Conservation (phyloP, 805 yeast genomes). For the Metschnikowia orientalis region DNA sequence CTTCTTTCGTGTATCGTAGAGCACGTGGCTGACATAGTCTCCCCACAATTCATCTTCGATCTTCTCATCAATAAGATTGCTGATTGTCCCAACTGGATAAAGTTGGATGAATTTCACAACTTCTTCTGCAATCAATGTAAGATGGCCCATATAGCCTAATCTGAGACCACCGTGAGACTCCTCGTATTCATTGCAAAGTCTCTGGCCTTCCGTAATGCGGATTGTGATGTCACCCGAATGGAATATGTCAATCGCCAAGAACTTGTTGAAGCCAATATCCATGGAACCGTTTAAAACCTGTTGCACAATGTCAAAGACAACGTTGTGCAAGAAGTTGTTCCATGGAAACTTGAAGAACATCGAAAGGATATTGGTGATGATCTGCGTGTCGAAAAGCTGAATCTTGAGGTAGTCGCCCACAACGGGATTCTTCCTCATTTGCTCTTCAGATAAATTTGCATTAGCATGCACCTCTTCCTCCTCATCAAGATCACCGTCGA, state of each 20-base stretch:
- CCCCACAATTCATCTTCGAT: constrained; percentile 59
- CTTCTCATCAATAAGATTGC: constrained; percentile 35
- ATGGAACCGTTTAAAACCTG: constrained; percentile 45
- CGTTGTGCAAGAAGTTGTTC: constrained; percentile 46
- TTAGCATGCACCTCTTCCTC: constrained; percentile 43
- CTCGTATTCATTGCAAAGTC: constrained; percentile 26
- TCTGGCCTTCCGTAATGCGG: constrained; percentile 45
- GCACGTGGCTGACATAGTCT: constrained; percentile 72
- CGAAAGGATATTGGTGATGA: constrained; percentile 36
- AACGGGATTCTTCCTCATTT: constrained; percentile 39
- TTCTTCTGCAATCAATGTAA: constrained; percentile 30
- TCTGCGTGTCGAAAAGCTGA: constrained; percentile 40
- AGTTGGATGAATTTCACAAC: constrained; percentile 29
- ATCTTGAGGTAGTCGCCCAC: constrained; percentile 43
- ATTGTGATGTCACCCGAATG: constrained; percentile 41
- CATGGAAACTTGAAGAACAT: constrained; percentile 46
- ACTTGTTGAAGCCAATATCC: constrained; percentile 47
- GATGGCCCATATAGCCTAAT: constrained; percentile 30
- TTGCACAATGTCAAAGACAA: constrained; percentile 45
- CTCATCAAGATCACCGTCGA: constrained; percentile 25
- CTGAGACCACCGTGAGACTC: constrained; percentile 24
- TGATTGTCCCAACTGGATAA: constrained; percentile 37
- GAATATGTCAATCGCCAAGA: constrained; percentile 55
- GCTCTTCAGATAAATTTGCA: constrained; percentile 40
- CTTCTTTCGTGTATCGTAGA: constrained; percentile 87